Evolutionary conservation across 148 eudicot species (phyloP), one percentile per base, ranked within the genome.

Genomic region (Chenopodium suecicum): DNA sequence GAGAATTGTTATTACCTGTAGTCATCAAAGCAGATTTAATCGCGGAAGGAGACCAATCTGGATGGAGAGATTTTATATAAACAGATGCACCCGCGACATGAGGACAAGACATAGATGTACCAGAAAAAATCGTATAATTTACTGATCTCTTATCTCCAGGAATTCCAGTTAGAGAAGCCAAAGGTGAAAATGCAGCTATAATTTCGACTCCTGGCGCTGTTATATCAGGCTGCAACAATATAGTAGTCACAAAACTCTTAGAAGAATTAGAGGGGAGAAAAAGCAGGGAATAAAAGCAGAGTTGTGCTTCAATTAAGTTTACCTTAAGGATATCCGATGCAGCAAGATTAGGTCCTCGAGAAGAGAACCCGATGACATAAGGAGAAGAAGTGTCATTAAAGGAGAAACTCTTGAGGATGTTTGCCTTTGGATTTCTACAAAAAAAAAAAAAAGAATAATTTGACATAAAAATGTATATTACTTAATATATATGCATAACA

Each of bases 101-200:
- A 64, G 94, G 97, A 72, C 93, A 91, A 54, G 93, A 50, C 92
- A 93, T 89, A 4, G 94, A 91, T 19, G 94, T 91, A n/a, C 97
- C 93, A 0, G 94, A 87, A 20, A 88, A 1, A 0, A 93, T 48
- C 23, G 12, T 84, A 81, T 72, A 93, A 3, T 47, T 81, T 1
- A 84, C 86, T 1, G 84, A 65, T 34, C 37, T 34, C 3, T 37
- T 37, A 37, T 37, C 44, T 37, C 44, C 44, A 4, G 14, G 0
- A 1, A 0, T 46, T 37, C 44, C 44, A 37, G 44, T 37, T 37
- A 37, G 44, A 37, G 44, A 37, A 37, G 44, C 44, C 44, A 37
- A 37, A 5, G 44, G 44, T 37, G 44, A 37, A 37, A 37, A 37
- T 37, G 91, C 93, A 0, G 97, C 94, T 73, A 93, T 56, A 66